These are phyloP conservation scores for Penicillium steckii DNA, from an alignment of 495 filamentous ascomycete species.

Conservation along the genomic window DNA sequence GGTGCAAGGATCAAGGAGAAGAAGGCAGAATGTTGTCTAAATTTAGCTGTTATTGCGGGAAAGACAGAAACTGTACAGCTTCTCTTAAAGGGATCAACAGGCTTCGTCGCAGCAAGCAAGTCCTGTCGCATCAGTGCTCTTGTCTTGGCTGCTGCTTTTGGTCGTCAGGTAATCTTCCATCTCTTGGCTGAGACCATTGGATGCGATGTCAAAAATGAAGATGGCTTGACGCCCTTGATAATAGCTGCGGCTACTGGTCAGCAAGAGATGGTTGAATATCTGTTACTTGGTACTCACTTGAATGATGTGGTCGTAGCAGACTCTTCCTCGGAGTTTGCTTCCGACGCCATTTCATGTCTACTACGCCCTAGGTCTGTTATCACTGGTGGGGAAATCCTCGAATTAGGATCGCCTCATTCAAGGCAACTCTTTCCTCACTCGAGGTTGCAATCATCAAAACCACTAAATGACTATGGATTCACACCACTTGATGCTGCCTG, in stretches of 20 bases:
- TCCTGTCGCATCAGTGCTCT: not conserved
- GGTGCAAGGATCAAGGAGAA: not conserved
- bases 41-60: not conserved
- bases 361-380: not conserved
- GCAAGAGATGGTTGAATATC: not conserved
- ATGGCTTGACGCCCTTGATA: not conserved
- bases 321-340: not conserved
- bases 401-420: no score
- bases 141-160: not conserved
- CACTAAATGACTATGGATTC: not conserved
- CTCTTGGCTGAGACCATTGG: not conserved
- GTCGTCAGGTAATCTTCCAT: not conserved
- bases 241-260: not conserved
- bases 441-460: not conserved
- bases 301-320: not conserved
- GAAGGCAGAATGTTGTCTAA: not conserved
- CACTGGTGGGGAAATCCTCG: not conserved
- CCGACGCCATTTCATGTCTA: not conserved
- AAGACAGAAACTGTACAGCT: not conserved
- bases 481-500: not conserved
- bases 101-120: not conserved
- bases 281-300: not conserved
- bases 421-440: not conserved
- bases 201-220: not conserved
- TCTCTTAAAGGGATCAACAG: not conserved